Conservation (phyloP, 305 asterid species). For the Fraxinus paxiana region DNA sequence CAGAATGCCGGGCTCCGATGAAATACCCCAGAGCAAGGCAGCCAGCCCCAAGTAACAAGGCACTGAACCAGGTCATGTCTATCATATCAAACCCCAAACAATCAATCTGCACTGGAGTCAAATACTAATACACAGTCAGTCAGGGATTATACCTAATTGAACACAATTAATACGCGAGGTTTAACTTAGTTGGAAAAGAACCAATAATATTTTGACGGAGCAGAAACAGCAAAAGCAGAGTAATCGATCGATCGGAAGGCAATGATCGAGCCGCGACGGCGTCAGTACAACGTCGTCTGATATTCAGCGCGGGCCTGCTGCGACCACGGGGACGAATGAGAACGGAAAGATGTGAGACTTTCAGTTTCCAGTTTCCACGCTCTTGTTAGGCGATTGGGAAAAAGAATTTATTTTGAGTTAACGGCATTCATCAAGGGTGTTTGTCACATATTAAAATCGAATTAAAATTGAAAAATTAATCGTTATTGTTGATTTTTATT, state of each 20-base stretch:
- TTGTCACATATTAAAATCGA: too few species aligned
- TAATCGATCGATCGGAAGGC: conserved; percentile 12
- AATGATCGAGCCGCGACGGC: not conserved
- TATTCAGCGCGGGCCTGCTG: not conserved
- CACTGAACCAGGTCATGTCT: conserved; percentile 71
- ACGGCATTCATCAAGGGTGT: too few species aligned
- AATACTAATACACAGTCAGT: conserved; percentile 15
- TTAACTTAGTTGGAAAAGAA: not conserved
- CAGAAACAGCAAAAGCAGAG: conserved; percentile 18
- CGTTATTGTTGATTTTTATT: too few species aligned
- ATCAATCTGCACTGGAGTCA: conserved; percentile 35
- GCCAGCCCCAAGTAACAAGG: conserved; percentile 69
- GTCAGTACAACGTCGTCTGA: not conserved
- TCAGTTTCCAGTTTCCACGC: not conserved
- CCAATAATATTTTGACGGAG: conserved; percentile 24
- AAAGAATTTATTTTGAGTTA: not conserved
- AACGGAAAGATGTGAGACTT: not conserved
- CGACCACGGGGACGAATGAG: not conserved
- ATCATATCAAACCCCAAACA: conserved; percentile 51
- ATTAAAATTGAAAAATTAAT: too few species aligned
- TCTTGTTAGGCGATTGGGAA: not conserved
- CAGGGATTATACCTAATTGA: not conserved
- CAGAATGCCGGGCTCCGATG: conserved; percentile 50
- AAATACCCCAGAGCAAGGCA: conserved; percentile 78
- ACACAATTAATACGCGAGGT: not conserved